phyloP scores from a whole-genome alignment of 495 filamentous ascomycete species.

The Filosporella fistucella region DNA sequence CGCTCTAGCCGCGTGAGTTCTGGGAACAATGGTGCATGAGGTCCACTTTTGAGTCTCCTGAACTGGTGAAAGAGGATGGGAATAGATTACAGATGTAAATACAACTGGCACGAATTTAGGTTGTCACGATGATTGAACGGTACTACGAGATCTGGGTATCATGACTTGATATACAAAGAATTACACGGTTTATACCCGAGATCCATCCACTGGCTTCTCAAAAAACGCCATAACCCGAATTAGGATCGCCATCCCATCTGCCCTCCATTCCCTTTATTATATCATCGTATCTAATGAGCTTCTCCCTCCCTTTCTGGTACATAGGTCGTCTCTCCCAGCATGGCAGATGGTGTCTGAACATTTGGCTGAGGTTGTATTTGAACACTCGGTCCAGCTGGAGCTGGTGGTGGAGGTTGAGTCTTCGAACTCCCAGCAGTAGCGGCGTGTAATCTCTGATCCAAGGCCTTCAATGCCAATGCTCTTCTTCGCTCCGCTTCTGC shows the following conservation, averaged over 20 bases:
- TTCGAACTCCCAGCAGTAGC: conserved; percentile 46
- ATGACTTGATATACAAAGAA: conserved; percentile 15
- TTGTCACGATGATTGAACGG: too few species aligned
- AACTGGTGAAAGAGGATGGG: too few species aligned
- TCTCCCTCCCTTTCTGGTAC: conserved; percentile 57
- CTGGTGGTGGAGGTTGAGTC: conserved; percentile 31
- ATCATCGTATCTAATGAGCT: conserved; percentile 5
- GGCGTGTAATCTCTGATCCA: conserved; percentile 87
- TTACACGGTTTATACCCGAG: conserved; percentile 7
- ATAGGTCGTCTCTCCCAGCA: conserved; percentile 67
- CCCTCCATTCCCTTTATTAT: neutral
- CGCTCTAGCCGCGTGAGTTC: too few species aligned
- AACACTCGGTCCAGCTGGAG: conserved; percentile 40
- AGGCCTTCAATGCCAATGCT: conserved; percentile 80
- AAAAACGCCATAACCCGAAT: conserved; percentile 8
- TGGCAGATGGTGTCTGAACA: conserved; percentile 38
- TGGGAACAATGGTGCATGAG: too few species aligned
- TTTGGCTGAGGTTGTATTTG: conserved; percentile 44
- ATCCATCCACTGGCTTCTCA: neutral
- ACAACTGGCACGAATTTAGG: too few species aligned
- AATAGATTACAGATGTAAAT: too few species aligned
- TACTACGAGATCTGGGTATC: conserved; percentile 7
- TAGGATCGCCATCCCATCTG: neutral
- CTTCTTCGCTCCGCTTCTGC: conserved; percentile 91
- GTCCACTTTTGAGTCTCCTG: too few species aligned